These are phyloP conservation scores for Collybia nuda DNA, from an alignment of 768 basidiomycete species.

Conservation along the genomic window DNA sequence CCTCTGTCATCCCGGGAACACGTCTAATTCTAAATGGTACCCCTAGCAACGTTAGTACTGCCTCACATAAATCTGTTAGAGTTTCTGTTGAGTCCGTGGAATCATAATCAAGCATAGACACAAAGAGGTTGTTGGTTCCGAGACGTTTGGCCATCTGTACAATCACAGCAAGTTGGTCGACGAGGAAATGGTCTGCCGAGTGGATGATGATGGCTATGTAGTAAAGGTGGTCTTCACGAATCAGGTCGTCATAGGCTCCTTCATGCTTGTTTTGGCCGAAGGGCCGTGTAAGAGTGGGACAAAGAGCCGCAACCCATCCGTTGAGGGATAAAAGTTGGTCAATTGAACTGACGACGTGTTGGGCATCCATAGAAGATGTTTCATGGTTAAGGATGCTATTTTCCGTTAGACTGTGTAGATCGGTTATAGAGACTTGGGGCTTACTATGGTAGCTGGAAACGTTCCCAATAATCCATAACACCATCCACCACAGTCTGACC, in stretches of 20 bases:
- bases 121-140: conserved; percentile 88
- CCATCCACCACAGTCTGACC: conserved; percentile 75
- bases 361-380: conserved; percentile 86
- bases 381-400: conserved; percentile 76
- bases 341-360: conserved; percentile 85
- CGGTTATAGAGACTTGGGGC: conserved; percentile 24
- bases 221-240: conserved; percentile 81
- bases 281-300: conserved; percentile 90
- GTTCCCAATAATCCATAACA: conserved; percentile 84
- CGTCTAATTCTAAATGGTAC: conserved; percentile 90
- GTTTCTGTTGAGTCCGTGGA: conserved; percentile 95
- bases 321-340: conserved; percentile 95
- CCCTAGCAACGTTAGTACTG: conserved; percentile 89
- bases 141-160: conserved; percentile 92
- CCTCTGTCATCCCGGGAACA: conserved; percentile 91
- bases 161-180: conserved; percentile 97
- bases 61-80: conserved; percentile 91
- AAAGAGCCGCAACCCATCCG: conserved; percentile 97
- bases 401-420: not conserved
- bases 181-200: conserved; percentile 97
- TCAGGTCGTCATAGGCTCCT: conserved; percentile 87
- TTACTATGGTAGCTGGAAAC: conserved; percentile 90
- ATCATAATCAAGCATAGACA: conserved; percentile 97
- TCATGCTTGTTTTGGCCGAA: conserved; percentile 90
- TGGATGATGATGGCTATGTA: conserved; percentile 95